Evolutionary conservation across 2,329 filamentous ascomycete genomes (phyloP), one percentile per base, ranked within the genome.

Genomic region (Fusarium palustre): DNA sequence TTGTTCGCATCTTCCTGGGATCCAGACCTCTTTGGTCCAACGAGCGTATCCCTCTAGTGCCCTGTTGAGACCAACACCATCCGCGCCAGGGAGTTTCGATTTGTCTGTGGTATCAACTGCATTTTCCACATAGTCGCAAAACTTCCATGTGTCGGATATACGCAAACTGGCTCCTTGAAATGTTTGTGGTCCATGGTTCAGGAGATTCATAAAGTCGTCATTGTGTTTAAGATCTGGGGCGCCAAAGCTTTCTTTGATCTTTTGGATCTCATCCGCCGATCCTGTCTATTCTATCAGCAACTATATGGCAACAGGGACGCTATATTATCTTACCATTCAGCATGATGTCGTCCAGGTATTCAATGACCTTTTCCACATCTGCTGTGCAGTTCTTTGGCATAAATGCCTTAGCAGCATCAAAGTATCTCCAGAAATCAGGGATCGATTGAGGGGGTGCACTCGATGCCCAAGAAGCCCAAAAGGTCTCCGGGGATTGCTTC

Each of bases 61-160:
- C 12, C 46, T 57, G 2, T 45, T 7, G 5, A 57, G 33, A 2
- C 56, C 56, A 10, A 59, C 52, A 3, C 56, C 56, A 24, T 20
- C 18, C 13, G 25, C 10, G 2, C 25, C 8, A 5, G 52, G 56
- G 9, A 59, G 52, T 2, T 46, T 46, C 0, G 52, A 46, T 5
- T 57, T 57, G 25, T 59, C 18, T 33, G 52, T 46, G 15, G 16
- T 16, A 1, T 30, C 39, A 1, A 28, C 13, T 0, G 39, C 52
- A 15, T 59, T 59, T 7, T 59, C 56, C 11, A 59, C 39, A 10
- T 59, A 57, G 8, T 57, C 56, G 13, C 56, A 59, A 31, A 59
- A 59, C 8, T 46, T 13, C 56, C 52, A 59, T 5, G 52, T 39
- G 18, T 57, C 18, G 7, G 4, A 4, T 4, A 57, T 57, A 22